Evolutionary conservation across 805 yeast species (phyloP).

Genomic region (Lachancea meyersii): DNA sequence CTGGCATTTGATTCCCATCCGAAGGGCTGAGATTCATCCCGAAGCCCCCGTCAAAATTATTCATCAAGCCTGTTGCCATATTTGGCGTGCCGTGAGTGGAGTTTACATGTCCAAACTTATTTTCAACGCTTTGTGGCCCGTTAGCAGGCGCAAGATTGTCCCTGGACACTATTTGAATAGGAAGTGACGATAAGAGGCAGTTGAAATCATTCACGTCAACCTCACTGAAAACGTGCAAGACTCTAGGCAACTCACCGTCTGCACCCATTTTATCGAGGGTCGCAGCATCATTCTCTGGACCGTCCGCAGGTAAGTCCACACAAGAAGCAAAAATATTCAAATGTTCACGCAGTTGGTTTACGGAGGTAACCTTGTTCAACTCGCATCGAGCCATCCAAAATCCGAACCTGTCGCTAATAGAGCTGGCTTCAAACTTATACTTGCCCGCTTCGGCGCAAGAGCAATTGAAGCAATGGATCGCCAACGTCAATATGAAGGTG

Average conservation of each 20-base stretch:
- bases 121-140: background rate
- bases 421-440: conserved; percentile 6
- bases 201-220: conserved; percentile 3
- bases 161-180: conserved; percentile 1
- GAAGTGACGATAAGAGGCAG: conserved; percentile 5
- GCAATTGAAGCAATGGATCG: conserved; percentile 13
- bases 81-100: background rate
- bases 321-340: conserved; percentile 6
- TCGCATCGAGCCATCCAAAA: conserved; percentile 10
- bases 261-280: background rate
- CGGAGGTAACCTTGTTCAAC: conserved; percentile 15
- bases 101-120: background rate
- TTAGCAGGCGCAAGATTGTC: background rate
- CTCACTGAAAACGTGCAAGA: conserved; percentile 8
- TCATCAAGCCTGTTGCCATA: background rate
- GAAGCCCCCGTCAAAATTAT: background rate
- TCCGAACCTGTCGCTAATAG: conserved; percentile 7
- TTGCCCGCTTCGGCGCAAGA: background rate
- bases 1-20: background rate
- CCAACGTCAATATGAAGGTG: conserved; percentile 19
- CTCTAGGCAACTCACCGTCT: background rate
- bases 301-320: background rate
- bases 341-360: conserved; percentile 12
- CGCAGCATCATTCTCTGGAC: background rate
- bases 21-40: conserved; percentile 1